Evolutionary conservation across 495 filamentous ascomycete genomes (phyloP).

Genomic region (Xylaria grammica): DNA sequence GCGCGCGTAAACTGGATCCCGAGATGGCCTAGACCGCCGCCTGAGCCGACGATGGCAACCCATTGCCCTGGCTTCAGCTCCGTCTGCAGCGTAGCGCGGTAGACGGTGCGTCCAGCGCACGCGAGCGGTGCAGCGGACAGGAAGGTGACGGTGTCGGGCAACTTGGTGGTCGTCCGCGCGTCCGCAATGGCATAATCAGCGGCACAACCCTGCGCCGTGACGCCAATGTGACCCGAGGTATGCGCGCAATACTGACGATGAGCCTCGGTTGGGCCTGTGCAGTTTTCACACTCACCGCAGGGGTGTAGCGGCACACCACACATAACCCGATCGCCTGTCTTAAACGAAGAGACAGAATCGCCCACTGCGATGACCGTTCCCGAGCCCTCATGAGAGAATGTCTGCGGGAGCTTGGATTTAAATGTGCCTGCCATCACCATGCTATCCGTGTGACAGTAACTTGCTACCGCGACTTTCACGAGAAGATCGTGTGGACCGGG

Average conservation of each 20-base stretch:
- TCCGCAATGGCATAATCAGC: constrained; percentile 60
- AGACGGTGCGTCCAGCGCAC: constrained; percentile 63
- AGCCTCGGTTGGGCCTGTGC: constrained; percentile 44
- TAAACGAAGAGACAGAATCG: constrained; percentile 44
- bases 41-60: constrained; percentile 58
- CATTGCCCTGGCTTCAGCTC: constrained; percentile 53
- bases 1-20: constrained; percentile 47
- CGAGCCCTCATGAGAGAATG: constrained; percentile 63
- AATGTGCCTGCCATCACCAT: constrained; percentile 54
- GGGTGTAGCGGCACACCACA: constrained; percentile 45
- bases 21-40: constrained; percentile 65
- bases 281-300: constrained; percentile 51
- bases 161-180: constrained; percentile 42
- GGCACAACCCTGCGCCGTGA: constrained; percentile 56
- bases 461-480: constrained; percentile 62
- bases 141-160: constrained; percentile 57
- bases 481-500: constrained; percentile 58
- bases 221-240: constrained; percentile 43
- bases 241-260: constrained; percentile 53
- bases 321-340: constrained; percentile 45
- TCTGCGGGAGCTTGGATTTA: constrained; percentile 51
- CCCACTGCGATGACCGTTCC: constrained; percentile 60
- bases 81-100: constrained; percentile 52
- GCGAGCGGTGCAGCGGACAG: constrained; percentile 59
- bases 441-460: constrained; percentile 65